Evolutionary conservation across 1,284 basidiomycete species (phyloP).

Genomic region (Leccinum fallax): DNA sequence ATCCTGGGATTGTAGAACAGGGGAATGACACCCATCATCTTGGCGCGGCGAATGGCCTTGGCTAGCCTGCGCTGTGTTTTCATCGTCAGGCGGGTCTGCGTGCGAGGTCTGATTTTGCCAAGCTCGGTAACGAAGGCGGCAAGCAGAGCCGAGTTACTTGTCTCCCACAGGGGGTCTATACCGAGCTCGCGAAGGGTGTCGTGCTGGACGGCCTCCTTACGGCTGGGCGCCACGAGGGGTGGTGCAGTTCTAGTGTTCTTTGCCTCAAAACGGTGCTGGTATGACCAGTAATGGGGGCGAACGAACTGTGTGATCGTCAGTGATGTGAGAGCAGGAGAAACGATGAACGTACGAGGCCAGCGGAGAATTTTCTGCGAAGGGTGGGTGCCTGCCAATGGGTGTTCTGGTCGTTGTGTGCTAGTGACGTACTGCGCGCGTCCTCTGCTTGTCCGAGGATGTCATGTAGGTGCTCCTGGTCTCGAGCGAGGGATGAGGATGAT

Average conservation of each 20-base stretch:
- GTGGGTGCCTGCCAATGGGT: slow-evolving; percentile 26
- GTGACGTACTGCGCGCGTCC: slow-evolving; percentile 16
- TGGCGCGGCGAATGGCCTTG: slow-evolving; percentile 89
- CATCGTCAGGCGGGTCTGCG: slow-evolving; percentile 76
- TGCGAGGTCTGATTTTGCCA: slow-evolving; percentile 81
- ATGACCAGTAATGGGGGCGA: slow-evolving; percentile 48
- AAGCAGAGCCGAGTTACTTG: slow-evolving; percentile 70
- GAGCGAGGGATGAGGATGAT: slow-evolving; percentile 20
- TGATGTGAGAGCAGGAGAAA: not conserved
- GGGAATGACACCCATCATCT: slow-evolving; percentile 91
- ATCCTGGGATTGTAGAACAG: slow-evolving; percentile 50
- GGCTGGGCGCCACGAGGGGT: slow-evolving; percentile 53
- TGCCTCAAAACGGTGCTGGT: slow-evolving; percentile 40
- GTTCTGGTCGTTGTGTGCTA: slow-evolving; percentile 4
- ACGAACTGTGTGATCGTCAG: slow-evolving; percentile 41
- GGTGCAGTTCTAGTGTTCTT: slow-evolving; percentile 25
- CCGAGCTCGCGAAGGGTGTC: slow-evolving; percentile 72
- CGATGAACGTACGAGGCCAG: slow-evolving; percentile 20
- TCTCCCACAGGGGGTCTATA: slow-evolving; percentile 70
- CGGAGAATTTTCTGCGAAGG: slow-evolving; percentile 30
- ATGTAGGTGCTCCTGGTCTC: slow-evolving; percentile 27
- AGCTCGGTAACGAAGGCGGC: slow-evolving; percentile 76
- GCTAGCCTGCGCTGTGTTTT: slow-evolving; percentile 81
- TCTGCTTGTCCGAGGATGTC: slow-evolving; percentile 28
- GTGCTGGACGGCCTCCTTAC: slow-evolving; percentile 47